phyloP scores from a whole-genome alignment of 176 grass and related monocot genomes.

The Rhipidocladum racemiflorum region DNA sequence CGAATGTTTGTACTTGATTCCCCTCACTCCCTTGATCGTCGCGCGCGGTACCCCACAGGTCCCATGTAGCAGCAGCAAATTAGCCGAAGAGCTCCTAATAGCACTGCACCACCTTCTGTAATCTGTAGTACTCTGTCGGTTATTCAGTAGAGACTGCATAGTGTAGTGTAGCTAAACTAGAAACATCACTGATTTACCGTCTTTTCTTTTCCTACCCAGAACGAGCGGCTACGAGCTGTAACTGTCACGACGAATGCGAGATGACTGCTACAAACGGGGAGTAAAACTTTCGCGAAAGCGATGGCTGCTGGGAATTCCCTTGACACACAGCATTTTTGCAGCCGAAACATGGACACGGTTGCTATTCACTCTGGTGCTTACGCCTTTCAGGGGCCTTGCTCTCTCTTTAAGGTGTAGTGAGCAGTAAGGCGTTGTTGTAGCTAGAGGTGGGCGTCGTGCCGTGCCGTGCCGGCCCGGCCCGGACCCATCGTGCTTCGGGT shows the following conservation, averaged over 20 bases:
- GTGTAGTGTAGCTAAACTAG: background rate
- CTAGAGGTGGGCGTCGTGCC: no score
- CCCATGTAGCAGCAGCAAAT: no score
- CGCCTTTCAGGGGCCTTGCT: background rate
- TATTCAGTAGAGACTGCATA: no score
- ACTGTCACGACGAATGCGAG: constrained; percentile 13
- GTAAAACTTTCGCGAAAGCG: constrained; percentile 1
- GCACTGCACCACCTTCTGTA: no score
- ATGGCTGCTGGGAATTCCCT: background rate
- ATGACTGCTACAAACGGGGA: background rate
- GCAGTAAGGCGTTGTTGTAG: background rate
- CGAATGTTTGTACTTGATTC: background rate
- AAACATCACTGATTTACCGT: background rate
- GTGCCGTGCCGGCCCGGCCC: no score
- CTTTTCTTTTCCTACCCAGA: background rate
- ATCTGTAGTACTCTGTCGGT: no score
- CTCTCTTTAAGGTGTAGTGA: background rate
- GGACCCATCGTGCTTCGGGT: no score
- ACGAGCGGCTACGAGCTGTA: background rate
- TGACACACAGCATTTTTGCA: background rate
- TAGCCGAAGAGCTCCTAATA: no score
- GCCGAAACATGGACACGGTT: background rate
- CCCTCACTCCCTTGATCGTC: background rate
- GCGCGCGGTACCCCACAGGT: no score
- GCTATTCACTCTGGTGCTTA: background rate